Conservation (phyloP, 805 yeast genomes). For the Saccharomycopsis sp. region DNA sequence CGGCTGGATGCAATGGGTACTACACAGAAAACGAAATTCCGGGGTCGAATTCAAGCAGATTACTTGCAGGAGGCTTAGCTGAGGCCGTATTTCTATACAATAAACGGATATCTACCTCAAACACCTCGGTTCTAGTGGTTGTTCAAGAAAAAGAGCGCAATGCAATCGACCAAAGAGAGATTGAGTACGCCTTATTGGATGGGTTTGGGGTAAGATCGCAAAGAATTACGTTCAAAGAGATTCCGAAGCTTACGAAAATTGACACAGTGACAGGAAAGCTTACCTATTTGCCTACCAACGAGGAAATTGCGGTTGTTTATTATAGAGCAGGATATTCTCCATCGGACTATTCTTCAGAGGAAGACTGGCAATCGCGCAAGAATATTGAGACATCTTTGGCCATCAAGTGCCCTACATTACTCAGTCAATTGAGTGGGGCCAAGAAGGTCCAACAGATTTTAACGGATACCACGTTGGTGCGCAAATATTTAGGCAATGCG, state of each 20-base stretch:
- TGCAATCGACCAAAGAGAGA: slow-evolving; percentile 81
- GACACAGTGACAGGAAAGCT: slow-evolving; percentile 39
- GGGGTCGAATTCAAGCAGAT: slow-evolving; percentile 53
- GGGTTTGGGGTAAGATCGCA: slow-evolving; percentile 51
- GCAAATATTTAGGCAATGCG: slow-evolving; percentile 38
- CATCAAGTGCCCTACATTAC: slow-evolving; percentile 83
- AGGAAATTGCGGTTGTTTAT: slow-evolving; percentile 82
- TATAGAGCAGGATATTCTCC: slow-evolving; percentile 89
- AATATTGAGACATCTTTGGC: slow-evolving; percentile 69
- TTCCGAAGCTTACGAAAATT: slow-evolving; percentile 37
- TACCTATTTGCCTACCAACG: slow-evolving; percentile 45
- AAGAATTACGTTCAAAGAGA: slow-evolving; percentile 63
- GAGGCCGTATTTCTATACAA: slow-evolving; percentile 57
- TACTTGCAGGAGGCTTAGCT: slow-evolving; percentile 63
- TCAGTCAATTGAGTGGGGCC: slow-evolving; percentile 88
- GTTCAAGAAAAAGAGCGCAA: slow-evolving; percentile 85
- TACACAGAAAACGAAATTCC: slow-evolving; percentile 50
- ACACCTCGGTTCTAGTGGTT: slow-evolving; percentile 62
- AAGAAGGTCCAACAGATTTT: slow-evolving; percentile 90
- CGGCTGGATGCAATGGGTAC: slow-evolving; percentile 33
- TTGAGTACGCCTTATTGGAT: slow-evolving; percentile 64
- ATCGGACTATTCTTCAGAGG: slow-evolving; percentile 57
- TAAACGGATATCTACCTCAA: slow-evolving; percentile 16
- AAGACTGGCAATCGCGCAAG: slow-evolving; percentile 74
- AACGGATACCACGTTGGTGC: slow-evolving; percentile 46